Conservation (phyloP, 164 flowering plant species). For the Protea cynaroides region DNA sequence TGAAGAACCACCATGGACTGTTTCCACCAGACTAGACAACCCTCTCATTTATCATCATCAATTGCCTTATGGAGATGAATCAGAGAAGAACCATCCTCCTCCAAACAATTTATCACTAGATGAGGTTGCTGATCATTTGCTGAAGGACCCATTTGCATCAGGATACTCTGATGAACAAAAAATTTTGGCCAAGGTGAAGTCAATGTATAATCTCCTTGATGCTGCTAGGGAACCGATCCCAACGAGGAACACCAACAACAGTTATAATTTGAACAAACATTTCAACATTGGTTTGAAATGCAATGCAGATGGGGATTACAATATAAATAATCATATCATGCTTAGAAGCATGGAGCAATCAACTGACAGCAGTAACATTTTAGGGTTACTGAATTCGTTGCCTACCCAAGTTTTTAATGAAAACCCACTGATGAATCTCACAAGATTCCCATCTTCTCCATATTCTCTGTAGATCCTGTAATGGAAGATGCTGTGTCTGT, state of each 20-base stretch:
- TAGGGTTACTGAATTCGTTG: not conserved
- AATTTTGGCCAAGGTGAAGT: slow-evolving; percentile 2
- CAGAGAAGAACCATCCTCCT: not conserved
- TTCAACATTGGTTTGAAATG: not conserved
- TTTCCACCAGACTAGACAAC: slow-evolving; percentile 2
- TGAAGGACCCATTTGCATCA: not conserved
- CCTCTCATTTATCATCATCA: not conserved
- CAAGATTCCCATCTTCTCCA: not conserved
- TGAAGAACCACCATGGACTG: slow-evolving; percentile 1
- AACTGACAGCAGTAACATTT: not conserved
- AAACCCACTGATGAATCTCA: not conserved
- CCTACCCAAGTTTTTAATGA: not conserved
- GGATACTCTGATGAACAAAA: slow-evolving; percentile 1
- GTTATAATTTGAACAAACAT: too few relatives aligned
- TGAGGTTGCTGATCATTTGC: slow-evolving; percentile 6
- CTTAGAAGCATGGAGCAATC: not conserved
- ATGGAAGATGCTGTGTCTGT: not conserved
- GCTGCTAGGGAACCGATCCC: not conserved
- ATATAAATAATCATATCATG: not conserved
- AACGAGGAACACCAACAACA: not conserved
- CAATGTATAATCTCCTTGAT: slow-evolving; percentile 6
- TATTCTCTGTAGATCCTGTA: not conserved
- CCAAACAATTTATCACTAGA: slow-evolving; percentile 5
- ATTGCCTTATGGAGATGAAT: not conserved
- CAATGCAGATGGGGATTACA: not conserved